A percentile compares a stretch with the other conserved stretches of the same genome.
These are phyloP conservation scores for Wickerhamiella bombiphila DNA, from an alignment of 805 yeast genomes.

Conservation along the genomic window DNA sequence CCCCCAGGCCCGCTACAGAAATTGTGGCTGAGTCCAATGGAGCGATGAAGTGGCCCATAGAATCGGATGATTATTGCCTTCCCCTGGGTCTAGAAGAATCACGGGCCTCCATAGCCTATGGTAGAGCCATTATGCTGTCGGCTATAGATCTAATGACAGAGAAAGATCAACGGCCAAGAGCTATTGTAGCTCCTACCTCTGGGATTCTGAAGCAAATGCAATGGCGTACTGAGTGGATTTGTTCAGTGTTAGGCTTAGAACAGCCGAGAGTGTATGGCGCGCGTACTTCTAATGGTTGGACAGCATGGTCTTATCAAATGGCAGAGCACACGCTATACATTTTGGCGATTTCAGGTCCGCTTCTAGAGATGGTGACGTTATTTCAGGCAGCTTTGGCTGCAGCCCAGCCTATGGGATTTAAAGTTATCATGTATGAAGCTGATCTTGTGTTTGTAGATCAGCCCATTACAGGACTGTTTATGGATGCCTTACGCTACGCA, in stretches of 20 bases:
- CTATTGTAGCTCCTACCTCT: conserved; percentile 7
- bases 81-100: conserved; percentile 7
- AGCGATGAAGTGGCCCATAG: conserved; percentile 2
- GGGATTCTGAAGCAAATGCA: conserved; percentile 13
- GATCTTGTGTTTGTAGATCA: conserved; percentile 9
- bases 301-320: conserved; percentile 9
- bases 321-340: conserved; percentile 7
- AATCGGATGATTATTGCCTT: conserved; percentile 2
- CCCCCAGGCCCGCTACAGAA: conserved; percentile 4
- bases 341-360: conserved; percentile 9
- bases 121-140: conserved; percentile 9
- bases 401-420: conserved; percentile 6
- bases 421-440: conserved; percentile 12
- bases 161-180: conserved; percentile 8
- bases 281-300: conserved; percentile 8
- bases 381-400: conserved; percentile 7
- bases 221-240: conserved; percentile 8
- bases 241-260: conserved; percentile 1
- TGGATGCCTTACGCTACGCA: conserved; percentile 4
- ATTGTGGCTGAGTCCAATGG: neutral
- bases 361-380: conserved; percentile 9
- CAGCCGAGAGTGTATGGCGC: conserved; percentile 9
- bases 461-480: conserved; percentile 6
- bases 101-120: conserved; percentile 7
- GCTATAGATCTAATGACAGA: conserved; percentile 12